Conservation (phyloP, 257 asterid species). For the Solanum piurae region DNA sequence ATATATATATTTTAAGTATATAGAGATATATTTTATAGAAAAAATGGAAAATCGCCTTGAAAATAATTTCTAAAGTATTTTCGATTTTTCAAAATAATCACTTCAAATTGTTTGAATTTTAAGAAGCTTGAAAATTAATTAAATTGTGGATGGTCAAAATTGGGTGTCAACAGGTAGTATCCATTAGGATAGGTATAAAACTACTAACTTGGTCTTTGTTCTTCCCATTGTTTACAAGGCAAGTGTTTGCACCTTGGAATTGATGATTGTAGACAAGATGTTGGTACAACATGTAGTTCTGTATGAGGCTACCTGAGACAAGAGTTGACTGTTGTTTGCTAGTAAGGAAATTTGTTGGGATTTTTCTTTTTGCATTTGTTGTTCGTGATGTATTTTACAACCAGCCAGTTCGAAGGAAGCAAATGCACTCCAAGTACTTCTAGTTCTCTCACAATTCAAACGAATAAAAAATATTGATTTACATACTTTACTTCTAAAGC, state of each 20-base stretch:
- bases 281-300: slow-evolving; percentile 64
- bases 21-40: too few relatives aligned
- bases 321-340: not conserved
- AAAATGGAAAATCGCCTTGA: too few relatives aligned
- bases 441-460: not conserved
- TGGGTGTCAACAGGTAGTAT: not conserved
- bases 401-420: not conserved
- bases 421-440: slow-evolving; percentile 15
- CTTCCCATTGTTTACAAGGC: slow-evolving; percentile 30
- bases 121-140: too few relatives aligned
- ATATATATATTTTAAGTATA: too few relatives aligned
- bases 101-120: too few relatives aligned
- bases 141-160: too few relatives aligned
- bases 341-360: not conserved
- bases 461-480: not conserved
- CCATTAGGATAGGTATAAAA: not conserved
- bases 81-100: too few relatives aligned
- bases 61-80: too few relatives aligned
- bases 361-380: not conserved
- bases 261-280: slow-evolving; percentile 58
- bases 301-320: not conserved
- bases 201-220: not conserved
- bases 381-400: not conserved
- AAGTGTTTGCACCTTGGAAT: slow-evolving; percentile 73
- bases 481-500: not conserved